Percentiles rank a stretch among this genome's conserved stretches.
phyloP scores from a whole-genome alignment of 2,329 filamentous ascomycete genomes.

The Exophiala calicioides region DNA sequence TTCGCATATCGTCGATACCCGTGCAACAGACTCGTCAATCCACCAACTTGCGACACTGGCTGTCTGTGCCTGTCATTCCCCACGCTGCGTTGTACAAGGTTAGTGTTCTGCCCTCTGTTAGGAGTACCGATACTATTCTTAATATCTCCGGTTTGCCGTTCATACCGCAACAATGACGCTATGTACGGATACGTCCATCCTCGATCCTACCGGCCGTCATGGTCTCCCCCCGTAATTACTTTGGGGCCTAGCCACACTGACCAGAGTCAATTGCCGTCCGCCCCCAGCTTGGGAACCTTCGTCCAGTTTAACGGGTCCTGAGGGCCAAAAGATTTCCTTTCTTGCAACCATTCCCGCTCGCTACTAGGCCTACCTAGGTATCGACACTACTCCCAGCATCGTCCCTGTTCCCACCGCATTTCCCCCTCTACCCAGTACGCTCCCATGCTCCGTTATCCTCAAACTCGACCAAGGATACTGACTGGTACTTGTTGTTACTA shows the following conservation, averaged over 20 bases:
- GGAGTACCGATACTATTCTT: background rate
- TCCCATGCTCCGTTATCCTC: no score
- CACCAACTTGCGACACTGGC: slow-evolving; percentile 8
- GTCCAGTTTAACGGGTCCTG: background rate
- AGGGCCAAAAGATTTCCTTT: background rate
- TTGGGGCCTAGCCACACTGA: no score
- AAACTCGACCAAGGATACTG: no score
- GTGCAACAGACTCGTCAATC: slow-evolving; percentile 3
- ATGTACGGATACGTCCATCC: no score
- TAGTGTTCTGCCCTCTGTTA: background rate
- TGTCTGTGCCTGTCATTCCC: slow-evolving; percentile 1
- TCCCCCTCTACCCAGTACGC: background rate
- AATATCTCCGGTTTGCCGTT: no score
- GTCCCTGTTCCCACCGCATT: background rate
- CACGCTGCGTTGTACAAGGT: slow-evolving; percentile 1
- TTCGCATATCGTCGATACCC: background rate
- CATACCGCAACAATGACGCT: background rate
- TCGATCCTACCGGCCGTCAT: no score
- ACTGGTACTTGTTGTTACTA: no score
- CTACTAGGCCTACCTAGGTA: no score
- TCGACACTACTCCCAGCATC: background rate
- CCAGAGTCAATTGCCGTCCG: background rate
- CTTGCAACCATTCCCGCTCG: background rate
- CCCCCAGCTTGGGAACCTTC: background rate
- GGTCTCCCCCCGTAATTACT: background rate